Percentiles rank a stretch among this genome's conserved stretches.
Conservation (phyloP, 331 rosid species). For the Pyrus hybrid region DNA sequence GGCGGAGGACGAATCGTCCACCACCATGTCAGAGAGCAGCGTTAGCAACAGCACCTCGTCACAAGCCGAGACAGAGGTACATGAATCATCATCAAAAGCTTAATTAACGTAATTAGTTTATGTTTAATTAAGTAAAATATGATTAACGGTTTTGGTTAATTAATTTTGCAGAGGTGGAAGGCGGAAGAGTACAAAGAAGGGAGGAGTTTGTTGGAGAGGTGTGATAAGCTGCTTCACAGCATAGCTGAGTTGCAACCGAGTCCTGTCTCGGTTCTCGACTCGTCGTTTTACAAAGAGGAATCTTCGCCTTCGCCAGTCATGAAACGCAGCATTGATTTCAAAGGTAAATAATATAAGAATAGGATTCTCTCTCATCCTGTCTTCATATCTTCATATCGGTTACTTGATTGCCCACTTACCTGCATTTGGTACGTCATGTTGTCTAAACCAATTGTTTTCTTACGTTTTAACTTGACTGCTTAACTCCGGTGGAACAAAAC, state of each 20-base stretch:
- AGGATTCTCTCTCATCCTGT: no score
- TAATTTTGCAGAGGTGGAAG: constrained; percentile 41
- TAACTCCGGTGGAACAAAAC: no score
- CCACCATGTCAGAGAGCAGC: constrained; percentile 64
- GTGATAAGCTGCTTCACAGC: constrained; percentile 72
- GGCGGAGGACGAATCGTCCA: constrained; percentile 69
- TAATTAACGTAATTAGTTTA: background rate
- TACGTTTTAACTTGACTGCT: no score
- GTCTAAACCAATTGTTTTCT: no score
- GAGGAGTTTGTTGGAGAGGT: constrained; percentile 63
- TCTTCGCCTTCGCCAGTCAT: constrained; percentile 83
- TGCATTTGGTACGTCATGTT: no score
- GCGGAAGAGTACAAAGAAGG: constrained; percentile 64
- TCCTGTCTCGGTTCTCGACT: constrained; percentile 89
- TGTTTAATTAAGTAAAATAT: background rate
- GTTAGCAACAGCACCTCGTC: constrained; percentile 53
- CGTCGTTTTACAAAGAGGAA: constrained; percentile 83
- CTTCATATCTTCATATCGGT: no score
- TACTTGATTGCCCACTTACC: no score
- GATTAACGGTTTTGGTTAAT: background rate
- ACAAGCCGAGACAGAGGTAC: constrained; percentile 68
- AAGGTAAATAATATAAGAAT: constrained; percentile 42
- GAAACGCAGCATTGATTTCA: constrained; percentile 77
- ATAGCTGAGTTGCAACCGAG: constrained; percentile 93
- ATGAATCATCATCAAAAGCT: background rate